Evolutionary conservation across 257 asterid genomes (phyloP).

Genomic region (Solanum rostratum): DNA sequence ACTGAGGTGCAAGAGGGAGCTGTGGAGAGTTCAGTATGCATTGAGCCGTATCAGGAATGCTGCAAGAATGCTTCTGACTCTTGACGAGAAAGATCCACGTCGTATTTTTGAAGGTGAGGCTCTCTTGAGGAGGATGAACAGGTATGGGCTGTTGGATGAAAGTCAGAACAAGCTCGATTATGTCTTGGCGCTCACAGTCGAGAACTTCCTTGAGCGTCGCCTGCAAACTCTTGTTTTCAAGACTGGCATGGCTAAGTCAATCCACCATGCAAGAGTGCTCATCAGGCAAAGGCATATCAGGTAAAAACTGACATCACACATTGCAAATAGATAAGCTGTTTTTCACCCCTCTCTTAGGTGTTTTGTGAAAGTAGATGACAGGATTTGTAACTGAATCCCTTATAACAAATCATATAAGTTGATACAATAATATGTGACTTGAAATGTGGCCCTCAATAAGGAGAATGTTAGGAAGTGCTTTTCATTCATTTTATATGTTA

Average conservation of each 20-base stretch:
- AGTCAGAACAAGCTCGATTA: slow-evolving; percentile 87
- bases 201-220: slow-evolving; percentile 82
- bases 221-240: slow-evolving; percentile 80
- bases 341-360: neutral
- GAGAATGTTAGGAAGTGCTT: neutral
- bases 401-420: neutral
- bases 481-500: neutral
- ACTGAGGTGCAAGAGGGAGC: slow-evolving; percentile 77
- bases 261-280: slow-evolving; percentile 83
- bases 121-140: slow-evolving; percentile 80
- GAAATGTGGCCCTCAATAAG: neutral
- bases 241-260: slow-evolving; percentile 89
- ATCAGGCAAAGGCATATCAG: slow-evolving; percentile 87
- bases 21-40: slow-evolving; percentile 91
- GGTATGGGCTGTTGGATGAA: slow-evolving; percentile 66
- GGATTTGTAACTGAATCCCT: neutral
- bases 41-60: slow-evolving; percentile 75
- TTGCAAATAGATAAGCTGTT: neutral
- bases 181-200: slow-evolving; percentile 76
- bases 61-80: slow-evolving; percentile 67
- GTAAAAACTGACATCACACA: slow-evolving; percentile 5
- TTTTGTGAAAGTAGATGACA: neutral
- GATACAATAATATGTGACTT: neutral
- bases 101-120: slow-evolving; percentile 92
- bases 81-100: slow-evolving; percentile 72